phyloP scores from a whole-genome alignment of 306 rosid species.

The Dryas alaskensis region DNA sequence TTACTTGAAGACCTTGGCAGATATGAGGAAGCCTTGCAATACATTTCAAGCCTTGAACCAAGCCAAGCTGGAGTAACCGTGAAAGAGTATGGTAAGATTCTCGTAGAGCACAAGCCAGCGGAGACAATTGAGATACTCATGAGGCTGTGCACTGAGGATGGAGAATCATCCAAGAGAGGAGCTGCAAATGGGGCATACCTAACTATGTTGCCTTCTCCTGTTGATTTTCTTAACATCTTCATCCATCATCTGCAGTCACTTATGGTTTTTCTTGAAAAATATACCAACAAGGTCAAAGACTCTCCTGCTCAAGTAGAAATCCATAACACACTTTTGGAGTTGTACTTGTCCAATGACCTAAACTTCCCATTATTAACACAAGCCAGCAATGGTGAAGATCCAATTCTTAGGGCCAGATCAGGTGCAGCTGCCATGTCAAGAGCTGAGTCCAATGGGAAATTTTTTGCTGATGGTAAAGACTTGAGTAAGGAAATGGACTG shows the following conservation, averaged over 20 bases:
- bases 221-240: conserved; percentile 94
- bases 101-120: conserved; percentile 85
- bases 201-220: conserved; percentile 93
- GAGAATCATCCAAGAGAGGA: conserved; percentile 49
- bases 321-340: conserved; percentile 88
- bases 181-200: conserved; percentile 48
- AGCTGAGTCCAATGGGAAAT: conserved; percentile 53
- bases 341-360: conserved; percentile 84
- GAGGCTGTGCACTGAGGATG: conserved; percentile 88
- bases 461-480: conserved; percentile 39
- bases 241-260: conserved; percentile 85
- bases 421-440: conserved; percentile 30
- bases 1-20: conserved; percentile 98
- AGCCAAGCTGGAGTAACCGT: conserved; percentile 92
- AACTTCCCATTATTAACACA: conserved; percentile 70
- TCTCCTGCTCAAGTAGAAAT: conserved; percentile 98
- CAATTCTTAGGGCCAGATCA: conserved; percentile 37
- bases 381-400: conserved; percentile 43
- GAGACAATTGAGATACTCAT: conserved; percentile 89
- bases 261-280: conserved; percentile 92
- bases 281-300: conserved; percentile 78
- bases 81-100: conserved; percentile 95
- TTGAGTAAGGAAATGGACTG: conserved; percentile 41
- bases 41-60: conserved; percentile 85
- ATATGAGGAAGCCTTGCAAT: conserved; percentile 89